Percentiles rank a stretch among this genome's conserved stretches.
Conservation (phyloP, 2,329 filamentous ascomycete genomes). For the Aureobasidium zeae region DNA sequence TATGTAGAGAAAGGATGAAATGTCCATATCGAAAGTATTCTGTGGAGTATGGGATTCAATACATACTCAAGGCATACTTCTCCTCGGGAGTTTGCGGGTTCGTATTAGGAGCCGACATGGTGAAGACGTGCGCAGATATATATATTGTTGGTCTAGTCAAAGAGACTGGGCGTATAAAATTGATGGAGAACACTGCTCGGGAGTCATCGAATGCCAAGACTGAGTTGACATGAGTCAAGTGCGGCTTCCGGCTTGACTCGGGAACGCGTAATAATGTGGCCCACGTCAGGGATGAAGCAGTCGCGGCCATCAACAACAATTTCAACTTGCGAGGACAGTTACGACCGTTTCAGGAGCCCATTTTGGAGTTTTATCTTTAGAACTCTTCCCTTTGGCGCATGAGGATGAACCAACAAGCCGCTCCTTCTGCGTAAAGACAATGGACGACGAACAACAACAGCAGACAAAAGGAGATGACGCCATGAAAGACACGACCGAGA, state of each 20-base stretch:
- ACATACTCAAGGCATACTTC: constrained; percentile 55
- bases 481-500: neutral
- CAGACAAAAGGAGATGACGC: constrained; percentile 1
- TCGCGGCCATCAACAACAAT: neutral
- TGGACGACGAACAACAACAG: neutral
- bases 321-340: constrained; percentile 5
- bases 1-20: neutral
- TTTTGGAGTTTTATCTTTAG: constrained; percentile 2
- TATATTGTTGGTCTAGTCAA: no score
- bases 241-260: neutral
- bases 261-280: constrained; percentile 2
- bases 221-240: neutral
- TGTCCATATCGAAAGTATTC: no score
- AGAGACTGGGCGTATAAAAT: neutral
- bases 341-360: constrained; percentile 15
- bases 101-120: neutral
- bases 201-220: neutral
- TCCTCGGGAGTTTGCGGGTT: constrained; percentile 37
- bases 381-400: neutral
- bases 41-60: no score
- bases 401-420: neutral
- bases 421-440: constrained; percentile 1
- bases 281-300: no score
- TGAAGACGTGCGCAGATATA: neutral
- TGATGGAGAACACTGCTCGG: neutral